These are phyloP conservation scores for Nakataea oryzae DNA, from an alignment of 2,329 filamentous ascomycete genomes.

Conservation along the genomic window DNA sequence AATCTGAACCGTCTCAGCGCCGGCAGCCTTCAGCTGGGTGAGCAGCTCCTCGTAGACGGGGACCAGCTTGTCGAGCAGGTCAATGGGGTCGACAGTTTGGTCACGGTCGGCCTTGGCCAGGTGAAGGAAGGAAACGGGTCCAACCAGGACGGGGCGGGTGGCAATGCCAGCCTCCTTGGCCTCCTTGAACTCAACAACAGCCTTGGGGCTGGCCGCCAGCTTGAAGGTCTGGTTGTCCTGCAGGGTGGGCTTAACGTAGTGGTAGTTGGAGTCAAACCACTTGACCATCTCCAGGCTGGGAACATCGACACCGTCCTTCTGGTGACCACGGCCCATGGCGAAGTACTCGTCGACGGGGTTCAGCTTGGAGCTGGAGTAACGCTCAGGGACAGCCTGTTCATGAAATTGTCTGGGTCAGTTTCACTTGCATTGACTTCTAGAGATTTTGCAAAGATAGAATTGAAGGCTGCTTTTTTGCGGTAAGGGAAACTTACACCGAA, in stretches of 20 bases:
- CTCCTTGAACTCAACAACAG: constrained; percentile 87
- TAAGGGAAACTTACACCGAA: constrained; percentile 63
- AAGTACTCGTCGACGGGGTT: constrained; percentile 94
- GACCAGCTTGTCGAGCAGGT: constrained; percentile 84
- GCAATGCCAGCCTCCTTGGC: constrained; percentile 92
- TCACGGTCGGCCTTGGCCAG: constrained; percentile 97
- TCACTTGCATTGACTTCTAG: background rate
- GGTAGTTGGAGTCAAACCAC: constrained; percentile 99
- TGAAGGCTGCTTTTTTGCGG: background rate
- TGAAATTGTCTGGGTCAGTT: background rate
- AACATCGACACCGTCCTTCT: constrained; percentile 89
- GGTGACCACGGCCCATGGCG: constrained; percentile 97
- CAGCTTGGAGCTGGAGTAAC: constrained; percentile 85
- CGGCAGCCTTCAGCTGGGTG: constrained; percentile 85
- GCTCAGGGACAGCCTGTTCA: constrained; percentile 71
- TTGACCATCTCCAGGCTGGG: constrained; percentile 98
- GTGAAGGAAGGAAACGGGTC: constrained; percentile 93
- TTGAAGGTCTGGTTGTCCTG: constrained; percentile 96
- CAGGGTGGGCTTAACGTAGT: constrained; percentile 98
- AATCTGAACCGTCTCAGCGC: constrained; percentile 94
- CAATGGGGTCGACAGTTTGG: constrained; percentile 86
- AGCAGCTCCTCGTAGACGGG: constrained; percentile 93
- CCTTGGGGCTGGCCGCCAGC: constrained; percentile 76
- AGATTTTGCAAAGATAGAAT: background rate
- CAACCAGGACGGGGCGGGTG: constrained; percentile 90